A percentile compares a stretch with the other conserved stretches of the same genome.
Evolutionary conservation across 1,284 basidiomycete genomes (phyloP).

Genomic region (Naganishia sp.): DNA sequence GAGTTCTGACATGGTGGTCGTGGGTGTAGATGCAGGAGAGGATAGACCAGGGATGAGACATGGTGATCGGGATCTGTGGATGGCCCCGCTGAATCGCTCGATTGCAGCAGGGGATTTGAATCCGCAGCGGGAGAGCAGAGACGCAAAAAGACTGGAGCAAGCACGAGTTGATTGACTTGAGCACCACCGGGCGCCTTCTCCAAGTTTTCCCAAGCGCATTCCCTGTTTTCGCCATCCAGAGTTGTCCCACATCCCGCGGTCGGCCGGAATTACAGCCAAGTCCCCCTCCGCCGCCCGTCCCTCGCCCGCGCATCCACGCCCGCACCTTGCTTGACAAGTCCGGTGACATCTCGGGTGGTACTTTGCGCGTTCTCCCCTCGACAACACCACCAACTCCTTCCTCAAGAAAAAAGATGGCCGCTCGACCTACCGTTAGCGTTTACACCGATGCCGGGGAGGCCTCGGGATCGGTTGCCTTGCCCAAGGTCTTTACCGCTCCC

Average conservation of each 20-base stretch:
- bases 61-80: not conserved
- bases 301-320: not conserved
- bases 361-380: not conserved
- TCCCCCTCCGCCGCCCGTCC: not conserved
- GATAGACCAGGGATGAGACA: not conserved
- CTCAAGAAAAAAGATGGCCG: slow-evolving; percentile 66
- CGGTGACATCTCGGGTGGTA: slow-evolving; percentile 13
- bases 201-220: not conserved
- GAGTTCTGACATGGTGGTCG: slow-evolving; percentile 1
- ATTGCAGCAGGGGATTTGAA: not conserved
- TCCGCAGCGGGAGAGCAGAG: not conserved
- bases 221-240: not conserved
- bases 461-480: slow-evolving; percentile 85
- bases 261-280: slow-evolving; percentile 23
- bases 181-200: not conserved
- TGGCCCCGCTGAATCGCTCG: not conserved
- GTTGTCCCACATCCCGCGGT: not conserved
- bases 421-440: slow-evolving; percentile 83
- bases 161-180: not conserved
- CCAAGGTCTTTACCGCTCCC: slow-evolving; percentile 95
- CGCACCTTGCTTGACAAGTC: not conserved
- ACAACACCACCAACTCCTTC: slow-evolving; percentile 18
- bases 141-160: not conserved
- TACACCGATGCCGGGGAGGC: slow-evolving; percentile 78
- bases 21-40: not conserved